Conservation (phyloP, 176 grass and related monocot species). For the Carex kokanica region DNA sequence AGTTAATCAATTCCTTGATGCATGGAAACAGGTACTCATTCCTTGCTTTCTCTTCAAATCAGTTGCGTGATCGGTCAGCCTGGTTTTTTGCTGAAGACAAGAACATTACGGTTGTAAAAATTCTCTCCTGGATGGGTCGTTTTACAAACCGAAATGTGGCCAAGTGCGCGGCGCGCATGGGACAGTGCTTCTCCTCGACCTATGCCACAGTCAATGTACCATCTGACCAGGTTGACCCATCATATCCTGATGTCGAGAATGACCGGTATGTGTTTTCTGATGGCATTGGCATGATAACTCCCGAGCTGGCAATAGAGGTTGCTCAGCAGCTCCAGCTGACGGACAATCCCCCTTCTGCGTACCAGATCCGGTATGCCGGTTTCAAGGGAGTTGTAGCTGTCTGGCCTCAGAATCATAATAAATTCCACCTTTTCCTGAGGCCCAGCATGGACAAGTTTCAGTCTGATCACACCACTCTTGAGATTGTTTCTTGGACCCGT, state of each 20-base stretch:
- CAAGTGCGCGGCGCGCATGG: conserved; percentile 76
- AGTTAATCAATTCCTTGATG: conserved; percentile 16
- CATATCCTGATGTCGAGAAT: conserved; percentile 45
- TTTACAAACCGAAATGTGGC: conserved; percentile 69
- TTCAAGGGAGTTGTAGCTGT: conserved; percentile 81
- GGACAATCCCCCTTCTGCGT: conserved; percentile 70
- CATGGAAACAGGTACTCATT: conserved; percentile 68
- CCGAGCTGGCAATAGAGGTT: conserved; percentile 70
- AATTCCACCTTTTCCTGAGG: conserved; percentile 52
- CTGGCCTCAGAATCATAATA: conserved; percentile 36
- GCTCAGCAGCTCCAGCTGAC: conserved; percentile 49
- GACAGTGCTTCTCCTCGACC: conserved; percentile 92
- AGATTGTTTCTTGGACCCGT: conserved; percentile 78
- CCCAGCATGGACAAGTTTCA: conserved; percentile 83
- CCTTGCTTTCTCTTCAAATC: conserved; percentile 85
- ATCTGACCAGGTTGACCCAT: conserved; percentile 35
- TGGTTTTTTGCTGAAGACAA: conserved; percentile 86
- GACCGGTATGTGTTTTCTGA: conserved; percentile 73
- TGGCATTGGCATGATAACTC: conserved; percentile 75
- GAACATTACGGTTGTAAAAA: conserved; percentile 37
- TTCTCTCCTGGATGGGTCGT: conserved; percentile 72
- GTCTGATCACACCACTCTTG: conserved; percentile 58
- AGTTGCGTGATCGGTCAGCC: conserved; percentile 74
- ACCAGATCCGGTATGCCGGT: conserved; percentile 85
- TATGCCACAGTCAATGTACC: conserved; percentile 67